phyloP scores from a whole-genome alignment of 495 filamentous ascomycete species.

The Ramalina peruviana region DNA sequence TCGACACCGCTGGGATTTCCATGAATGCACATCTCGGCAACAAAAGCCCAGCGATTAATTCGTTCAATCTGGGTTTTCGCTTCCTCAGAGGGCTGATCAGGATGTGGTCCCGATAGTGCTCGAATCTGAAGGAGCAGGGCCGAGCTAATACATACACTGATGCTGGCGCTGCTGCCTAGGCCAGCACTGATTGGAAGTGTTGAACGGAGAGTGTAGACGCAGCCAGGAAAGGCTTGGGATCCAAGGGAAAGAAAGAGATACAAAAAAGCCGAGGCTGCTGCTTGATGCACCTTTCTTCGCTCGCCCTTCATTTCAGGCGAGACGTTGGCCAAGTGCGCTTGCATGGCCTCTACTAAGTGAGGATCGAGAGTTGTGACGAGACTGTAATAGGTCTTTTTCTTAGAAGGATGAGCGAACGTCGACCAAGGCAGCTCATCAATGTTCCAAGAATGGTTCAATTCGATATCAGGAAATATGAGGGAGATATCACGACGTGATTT shows the following conservation, averaged over 20 bases:
- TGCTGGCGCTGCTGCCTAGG: slow-evolving; percentile 82
- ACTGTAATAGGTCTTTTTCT: slow-evolving; percentile 89
- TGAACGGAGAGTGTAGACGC: slow-evolving; percentile 80
- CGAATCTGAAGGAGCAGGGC: slow-evolving; percentile 81
- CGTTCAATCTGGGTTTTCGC: slow-evolving; percentile 74
- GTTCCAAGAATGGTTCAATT: slow-evolving; percentile 77
- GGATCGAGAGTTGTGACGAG: slow-evolving; percentile 71
- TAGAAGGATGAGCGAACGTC: slow-evolving; percentile 58
- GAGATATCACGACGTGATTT: slow-evolving; percentile 77
- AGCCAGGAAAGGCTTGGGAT: slow-evolving; percentile 58
- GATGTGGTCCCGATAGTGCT: slow-evolving; percentile 74
- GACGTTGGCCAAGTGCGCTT: slow-evolving; percentile 58
- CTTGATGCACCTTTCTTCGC: slow-evolving; percentile 63
- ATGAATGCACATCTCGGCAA: slow-evolving; percentile 92
- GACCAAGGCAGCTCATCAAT: slow-evolving; percentile 82
- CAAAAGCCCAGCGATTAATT: slow-evolving; percentile 95
- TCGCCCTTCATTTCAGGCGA: slow-evolving; percentile 48
- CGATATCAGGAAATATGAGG: slow-evolving; percentile 75
- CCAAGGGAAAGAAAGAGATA: slow-evolving; percentile 88
- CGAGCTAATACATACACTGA: slow-evolving; percentile 76
- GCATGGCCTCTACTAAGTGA: slow-evolving; percentile 61
- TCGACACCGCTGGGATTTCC: slow-evolving; percentile 93
- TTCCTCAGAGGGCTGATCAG: slow-evolving; percentile 71
- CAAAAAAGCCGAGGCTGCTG: slow-evolving; percentile 70
- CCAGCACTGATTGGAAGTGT: slow-evolving; percentile 90